A percentile compares a stretch with the other conserved stretches of the same genome.
phyloP scores from a whole-genome alignment of 257 asterid species.

The Forsythia suspensa region DNA sequence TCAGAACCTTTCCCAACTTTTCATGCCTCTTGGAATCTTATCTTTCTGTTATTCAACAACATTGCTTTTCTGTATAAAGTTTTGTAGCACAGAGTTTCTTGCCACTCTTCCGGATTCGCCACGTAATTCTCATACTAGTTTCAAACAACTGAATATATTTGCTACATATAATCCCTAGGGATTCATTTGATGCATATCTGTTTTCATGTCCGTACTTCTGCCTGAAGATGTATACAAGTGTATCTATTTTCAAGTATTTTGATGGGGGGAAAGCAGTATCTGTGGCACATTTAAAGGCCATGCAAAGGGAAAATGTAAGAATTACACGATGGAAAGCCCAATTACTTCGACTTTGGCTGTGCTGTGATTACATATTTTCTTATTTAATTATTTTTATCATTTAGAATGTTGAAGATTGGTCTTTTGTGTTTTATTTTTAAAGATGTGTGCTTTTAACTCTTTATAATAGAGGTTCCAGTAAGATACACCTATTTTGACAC shows the following conservation, averaged over 20 bases:
- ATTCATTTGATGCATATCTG: neutral
- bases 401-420: neutral
- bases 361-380: neutral
- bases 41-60: neutral
- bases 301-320: neutral
- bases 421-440: neutral
- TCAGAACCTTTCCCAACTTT: neutral
- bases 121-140: no score
- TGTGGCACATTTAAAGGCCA: neutral
- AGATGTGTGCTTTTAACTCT: neutral
- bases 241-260: neutral
- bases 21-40: neutral
- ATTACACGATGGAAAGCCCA: neutral
- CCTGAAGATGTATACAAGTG: neutral
- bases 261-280: neutral
- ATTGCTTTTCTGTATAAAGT: neutral
- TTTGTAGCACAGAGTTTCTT: no score
- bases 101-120: no score
- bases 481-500: constrained; percentile 14
- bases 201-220: neutral
- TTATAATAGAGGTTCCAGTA: neutral
- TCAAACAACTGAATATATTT: no score
- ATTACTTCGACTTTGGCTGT: neutral
- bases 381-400: neutral
- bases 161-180: neutral